These are phyloP conservation scores for Phylloboletellus chloephorus DNA, from an alignment of 1,284 basidiomycete species.

Conservation along the genomic window DNA sequence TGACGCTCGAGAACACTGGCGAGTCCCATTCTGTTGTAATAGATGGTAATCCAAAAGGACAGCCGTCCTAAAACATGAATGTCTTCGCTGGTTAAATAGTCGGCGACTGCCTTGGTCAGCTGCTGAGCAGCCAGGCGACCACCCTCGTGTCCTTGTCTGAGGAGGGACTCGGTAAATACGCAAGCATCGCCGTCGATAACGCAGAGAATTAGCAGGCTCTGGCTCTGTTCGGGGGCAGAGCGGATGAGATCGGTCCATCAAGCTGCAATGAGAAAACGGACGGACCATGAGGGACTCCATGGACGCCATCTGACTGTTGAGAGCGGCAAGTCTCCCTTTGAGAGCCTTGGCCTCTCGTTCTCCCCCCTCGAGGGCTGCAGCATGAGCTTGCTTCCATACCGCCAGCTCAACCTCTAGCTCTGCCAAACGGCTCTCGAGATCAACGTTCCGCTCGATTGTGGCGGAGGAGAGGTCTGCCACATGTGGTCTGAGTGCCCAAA, in stretches of 20 bases:
- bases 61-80: constrained; percentile 52
- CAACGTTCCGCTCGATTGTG: constrained; percentile 57
- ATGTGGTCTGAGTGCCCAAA: constrained; percentile 11
- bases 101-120: constrained; percentile 59
- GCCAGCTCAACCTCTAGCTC: constrained; percentile 65
- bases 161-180: constrained; percentile 54
- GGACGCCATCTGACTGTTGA: constrained; percentile 55
- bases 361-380: constrained; percentile 49
- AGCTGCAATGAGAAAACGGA: constrained; percentile 2
- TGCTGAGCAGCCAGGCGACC: constrained; percentile 61
- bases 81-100: constrained; percentile 55
- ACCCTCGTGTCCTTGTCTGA: constrained; percentile 61
- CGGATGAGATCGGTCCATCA: constrained; percentile 10
- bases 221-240: constrained; percentile 39
- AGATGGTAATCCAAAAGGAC: constrained; percentile 69
- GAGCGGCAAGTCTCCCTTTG: constrained; percentile 55
- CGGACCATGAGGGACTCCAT: constrained; percentile 53
- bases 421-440: constrained; percentile 54
- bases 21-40: constrained; percentile 57
- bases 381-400: constrained; percentile 66
- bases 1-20: constrained; percentile 45
- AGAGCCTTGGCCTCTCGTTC: constrained; percentile 57
- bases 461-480: constrained; percentile 52
- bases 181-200: constrained; percentile 69
- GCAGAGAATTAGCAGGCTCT: constrained; percentile 63